Base-by-base conservation (phyloP, 441 rosid species). In the Brassica hybrid region DNA sequence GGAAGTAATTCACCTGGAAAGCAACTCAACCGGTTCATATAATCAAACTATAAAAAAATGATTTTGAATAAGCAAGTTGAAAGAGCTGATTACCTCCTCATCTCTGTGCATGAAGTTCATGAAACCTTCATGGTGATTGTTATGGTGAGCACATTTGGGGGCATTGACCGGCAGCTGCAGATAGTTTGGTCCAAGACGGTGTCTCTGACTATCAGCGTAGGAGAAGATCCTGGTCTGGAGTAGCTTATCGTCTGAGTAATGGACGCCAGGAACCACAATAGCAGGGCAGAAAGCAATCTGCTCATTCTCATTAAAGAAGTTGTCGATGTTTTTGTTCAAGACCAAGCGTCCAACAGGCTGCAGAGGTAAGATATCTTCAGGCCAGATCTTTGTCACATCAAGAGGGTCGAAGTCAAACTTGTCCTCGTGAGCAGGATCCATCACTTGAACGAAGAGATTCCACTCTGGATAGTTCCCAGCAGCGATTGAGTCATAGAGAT, bases 171-270 rank as follows among this genome's bases (percentile, higher is more conserved):
- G 99, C 14, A 93, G 92, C 54, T 88, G 94, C 76, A 95, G 88
- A 82, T 95, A 95, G 84, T 93, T 95, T 14, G 99, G 99, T 75
- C 98, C 98, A n/a, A 95, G 99, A 61, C 99, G 97, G 84, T 95
- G 95, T 85, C 99, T 91, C 83, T 95, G 98, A 41, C 98, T 91
- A 69, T 95, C 99, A 16, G 93, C 52, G 74, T 95, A 95, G 18
- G 99, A 86, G 86, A 95, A 95, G 80, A 95, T 81, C 50, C 98
- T 82, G 73, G 81, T 78, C 84, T 93, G 99, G 71, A 95, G 94
- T 70, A 95, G 66, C 80, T 95, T 93, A 81, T 95, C 99, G 82
- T 95, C 88, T 5, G 99, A 90, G 75, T 91, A 95, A 50, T 88
- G 82, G 67, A 95, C 25, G 5, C 99, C 98, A 61, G 98, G 99